These are phyloP conservation scores for Sclerospora graminicola DNA, from an alignment of 352 stramenopile species.

Conservation along the genomic window DNA sequence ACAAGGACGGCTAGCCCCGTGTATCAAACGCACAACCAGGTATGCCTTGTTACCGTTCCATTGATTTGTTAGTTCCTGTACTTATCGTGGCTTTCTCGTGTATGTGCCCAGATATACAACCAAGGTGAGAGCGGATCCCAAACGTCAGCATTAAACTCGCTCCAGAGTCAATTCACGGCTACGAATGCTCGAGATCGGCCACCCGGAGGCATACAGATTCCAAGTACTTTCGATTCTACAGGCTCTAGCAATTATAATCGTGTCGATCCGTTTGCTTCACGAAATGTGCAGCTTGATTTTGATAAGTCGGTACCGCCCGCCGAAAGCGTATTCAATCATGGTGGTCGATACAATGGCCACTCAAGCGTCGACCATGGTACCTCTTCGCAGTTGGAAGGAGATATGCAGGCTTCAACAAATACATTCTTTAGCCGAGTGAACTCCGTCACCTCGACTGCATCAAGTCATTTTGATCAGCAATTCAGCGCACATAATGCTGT, in stretches of 20 bases:
- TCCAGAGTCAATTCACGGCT: slow-evolving; percentile 6
- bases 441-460: neutral
- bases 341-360: slow-evolving; percentile 3
- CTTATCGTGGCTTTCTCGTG: slow-evolving; percentile 2
- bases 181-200: slow-evolving; percentile 16
- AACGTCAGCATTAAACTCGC: slow-evolving; percentile 4
- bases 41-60: slow-evolving; percentile 6
- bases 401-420: slow-evolving; percentile 11
- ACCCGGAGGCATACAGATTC: slow-evolving; percentile 5
- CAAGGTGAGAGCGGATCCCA: slow-evolving; percentile 5
- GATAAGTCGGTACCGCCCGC: slow-evolving; percentile 10
- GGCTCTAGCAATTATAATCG: slow-evolving; percentile 6
- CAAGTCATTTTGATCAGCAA: slow-evolving; percentile 12
- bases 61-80: neutral
- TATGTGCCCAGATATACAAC: slow-evolving; percentile 12
- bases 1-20: slow-evolving; percentile 16
- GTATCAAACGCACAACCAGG: slow-evolving; percentile 28
- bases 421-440: slow-evolving; percentile 16
- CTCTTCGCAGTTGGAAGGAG: slow-evolving; percentile 16
- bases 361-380: slow-evolving; percentile 2
- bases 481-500: slow-evolving; percentile 3
- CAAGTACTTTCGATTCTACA: slow-evolving; percentile 13
- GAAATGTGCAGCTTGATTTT: slow-evolving; percentile 14
- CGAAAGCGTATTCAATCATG: slow-evolving; percentile 10
- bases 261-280: slow-evolving; percentile 14